Evolutionary conservation across 805 yeast genomes (phyloP).

Genomic region (Pichia gijzeniarum): DNA sequence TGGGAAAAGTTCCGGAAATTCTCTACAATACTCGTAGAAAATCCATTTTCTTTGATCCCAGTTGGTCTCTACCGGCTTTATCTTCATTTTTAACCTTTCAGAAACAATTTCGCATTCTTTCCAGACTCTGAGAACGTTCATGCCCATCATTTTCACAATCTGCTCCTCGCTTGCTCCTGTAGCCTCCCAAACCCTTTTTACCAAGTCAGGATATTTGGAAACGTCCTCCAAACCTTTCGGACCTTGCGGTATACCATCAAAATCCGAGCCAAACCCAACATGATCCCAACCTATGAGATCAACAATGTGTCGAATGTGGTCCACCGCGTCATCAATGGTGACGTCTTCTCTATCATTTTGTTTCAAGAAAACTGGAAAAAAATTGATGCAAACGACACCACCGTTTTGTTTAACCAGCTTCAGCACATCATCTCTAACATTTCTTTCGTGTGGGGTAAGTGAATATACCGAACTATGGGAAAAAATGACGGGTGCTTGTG

Average conservation of each 20-base stretch:
- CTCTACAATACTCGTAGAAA: conserved; percentile 28
- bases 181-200: conserved; percentile 28
- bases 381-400: conserved; percentile 47
- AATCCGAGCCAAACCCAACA: conserved; percentile 50
- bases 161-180: conserved; percentile 40
- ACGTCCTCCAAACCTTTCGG: conserved; percentile 50
- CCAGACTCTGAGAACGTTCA: conserved; percentile 44
- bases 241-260: conserved; percentile 42
- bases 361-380: conserved; percentile 37
- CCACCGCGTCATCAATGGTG: conserved; percentile 43
- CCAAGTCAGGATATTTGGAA: conserved; percentile 46
- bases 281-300: conserved; percentile 46
- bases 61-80: conserved; percentile 30
- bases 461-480: conserved; percentile 44
- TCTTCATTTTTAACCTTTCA: conserved; percentile 17
- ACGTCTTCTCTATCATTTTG: conserved; percentile 29
- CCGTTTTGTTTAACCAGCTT: conserved; percentile 33
- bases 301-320: conserved; percentile 39
- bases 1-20: conserved; percentile 35
- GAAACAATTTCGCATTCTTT: conserved; percentile 33
- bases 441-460: conserved; percentile 37
- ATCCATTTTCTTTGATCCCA: conserved; percentile 40
- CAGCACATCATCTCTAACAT: conserved; percentile 45
- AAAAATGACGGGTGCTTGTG: conserved; percentile 44
- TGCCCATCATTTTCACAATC: conserved; percentile 38